phyloP scores from a whole-genome alignment of 805 yeast species.

The Wickerhamomyces kurtzmanii region DNA sequence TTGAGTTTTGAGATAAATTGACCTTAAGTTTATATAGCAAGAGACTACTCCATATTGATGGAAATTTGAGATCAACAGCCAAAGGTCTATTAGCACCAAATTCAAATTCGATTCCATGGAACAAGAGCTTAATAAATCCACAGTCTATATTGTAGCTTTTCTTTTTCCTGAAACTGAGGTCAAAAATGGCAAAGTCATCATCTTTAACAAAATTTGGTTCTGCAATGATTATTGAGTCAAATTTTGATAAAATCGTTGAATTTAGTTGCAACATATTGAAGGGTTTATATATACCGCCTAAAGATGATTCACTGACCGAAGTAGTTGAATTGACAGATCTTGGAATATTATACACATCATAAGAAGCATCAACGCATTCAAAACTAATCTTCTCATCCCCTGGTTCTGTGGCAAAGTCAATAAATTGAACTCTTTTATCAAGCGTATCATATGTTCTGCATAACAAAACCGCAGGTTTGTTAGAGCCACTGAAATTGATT shows the following conservation, averaged over 20 bases:
- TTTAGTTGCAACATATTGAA: constrained; percentile 37
- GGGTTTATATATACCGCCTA: constrained; percentile 38
- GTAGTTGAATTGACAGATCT: constrained; percentile 28
- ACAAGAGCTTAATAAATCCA: constrained; percentile 10
- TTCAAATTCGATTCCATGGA: constrained; percentile 19
- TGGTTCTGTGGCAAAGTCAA: constrained; percentile 1
- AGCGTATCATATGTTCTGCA: constrained; percentile 3
- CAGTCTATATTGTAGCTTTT: constrained; percentile 12
- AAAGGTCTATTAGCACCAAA: constrained; percentile 35
- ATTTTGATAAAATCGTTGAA: constrained; percentile 26
- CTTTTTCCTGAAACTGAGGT: constrained; percentile 20
- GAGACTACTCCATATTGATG: constrained; percentile 53
- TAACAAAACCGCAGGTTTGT: constrained; percentile 14
- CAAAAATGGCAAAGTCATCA: constrained; percentile 27
- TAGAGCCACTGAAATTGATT: constrained; percentile 5
- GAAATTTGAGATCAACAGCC: constrained; percentile 35
- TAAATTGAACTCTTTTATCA: constrained; percentile 4
- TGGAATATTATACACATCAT: constrained; percentile 36
- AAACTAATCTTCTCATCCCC: constrained; percentile 14
- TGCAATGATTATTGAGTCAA: constrained; percentile 41
- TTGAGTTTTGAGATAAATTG: constrained; percentile 2
- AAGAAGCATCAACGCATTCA: constrained; percentile 35
- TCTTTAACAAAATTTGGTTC: constrained; percentile 15
- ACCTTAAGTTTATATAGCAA: constrained; percentile 37
- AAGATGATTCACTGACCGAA: constrained; percentile 41